These are phyloP conservation scores for Flaveria linearis DNA, from an alignment of 129 eudicot species.

Conservation along the genomic window DNA sequence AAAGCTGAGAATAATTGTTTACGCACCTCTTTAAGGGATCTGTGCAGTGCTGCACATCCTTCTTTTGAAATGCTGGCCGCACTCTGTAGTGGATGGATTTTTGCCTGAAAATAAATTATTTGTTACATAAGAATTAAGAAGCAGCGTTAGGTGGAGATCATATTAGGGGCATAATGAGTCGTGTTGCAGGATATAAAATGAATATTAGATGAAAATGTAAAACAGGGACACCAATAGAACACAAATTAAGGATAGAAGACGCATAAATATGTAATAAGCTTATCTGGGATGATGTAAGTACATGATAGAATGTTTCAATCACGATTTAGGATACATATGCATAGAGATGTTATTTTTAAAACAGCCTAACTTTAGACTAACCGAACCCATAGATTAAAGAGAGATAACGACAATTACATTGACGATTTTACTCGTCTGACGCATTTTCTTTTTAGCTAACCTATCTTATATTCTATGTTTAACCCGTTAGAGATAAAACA, in stretches of 20 bases:
- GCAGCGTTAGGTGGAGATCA: not conserved
- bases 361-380: not conserved
- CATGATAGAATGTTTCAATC: not conserved
- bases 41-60: constrained; percentile 57
- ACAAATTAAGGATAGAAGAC: not conserved
- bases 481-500: not conserved
- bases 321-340: not conserved
- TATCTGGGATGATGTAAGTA: not conserved
- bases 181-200: not conserved
- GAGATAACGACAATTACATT: not conserved
- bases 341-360: not conserved
- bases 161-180: not conserved
- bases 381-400: not conserved
- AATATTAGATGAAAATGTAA: not conserved
- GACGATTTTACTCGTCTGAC: not conserved
- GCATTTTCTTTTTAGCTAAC: not conserved
- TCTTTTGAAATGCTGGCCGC: constrained; percentile 80
- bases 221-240: not conserved
- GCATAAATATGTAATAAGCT: not conserved
- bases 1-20: not conserved
- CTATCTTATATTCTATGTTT: not conserved
- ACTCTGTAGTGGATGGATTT: constrained; percentile 77
- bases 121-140: not conserved
- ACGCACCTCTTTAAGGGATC: constrained; percentile 80
- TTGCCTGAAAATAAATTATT: constrained; percentile 52